A percentile compares a stretch with the other conserved stretches of the same genome.
These are phyloP conservation scores for Ichthyophthirius multifiliis DNA, from an alignment of 169 alveolate species.

Conservation along the genomic window DNA sequence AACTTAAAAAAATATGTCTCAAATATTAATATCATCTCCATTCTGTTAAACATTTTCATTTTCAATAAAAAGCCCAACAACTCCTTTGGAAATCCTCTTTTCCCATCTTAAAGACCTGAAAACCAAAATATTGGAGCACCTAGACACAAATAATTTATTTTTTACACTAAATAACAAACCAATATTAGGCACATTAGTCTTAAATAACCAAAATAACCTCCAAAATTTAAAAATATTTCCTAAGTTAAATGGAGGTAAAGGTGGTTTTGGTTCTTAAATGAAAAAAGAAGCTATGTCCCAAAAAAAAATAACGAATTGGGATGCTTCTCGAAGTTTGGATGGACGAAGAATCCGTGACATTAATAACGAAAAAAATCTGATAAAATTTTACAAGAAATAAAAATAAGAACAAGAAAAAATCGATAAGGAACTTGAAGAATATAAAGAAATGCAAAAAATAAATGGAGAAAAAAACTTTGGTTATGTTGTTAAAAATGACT, in stretches of 20 bases:
- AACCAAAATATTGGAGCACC: too few relatives aligned
- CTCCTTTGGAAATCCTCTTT: too few relatives aligned
- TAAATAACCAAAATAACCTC: too few relatives aligned
- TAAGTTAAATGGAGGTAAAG: conserved; percentile 9
- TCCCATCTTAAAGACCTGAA: too few relatives aligned
- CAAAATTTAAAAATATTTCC: too few relatives aligned
- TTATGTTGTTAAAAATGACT: background rate
- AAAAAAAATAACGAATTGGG: conserved; percentile 1
- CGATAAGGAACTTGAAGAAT: background rate
- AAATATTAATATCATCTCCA: too few relatives aligned
- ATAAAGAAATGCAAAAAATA: background rate
- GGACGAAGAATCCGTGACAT: conserved; percentile 13
- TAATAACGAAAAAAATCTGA: background rate
- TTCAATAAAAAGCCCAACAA: too few relatives aligned
- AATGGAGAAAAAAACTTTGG: background rate
- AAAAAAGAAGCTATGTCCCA: background rate
- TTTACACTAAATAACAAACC: too few relatives aligned
- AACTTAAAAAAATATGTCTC: too few relatives aligned
- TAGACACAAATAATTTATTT: too few relatives aligned
- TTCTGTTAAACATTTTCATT: too few relatives aligned
- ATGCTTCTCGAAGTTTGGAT: background rate
- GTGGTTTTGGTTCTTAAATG: conserved; percentile 22
- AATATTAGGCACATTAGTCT: too few relatives aligned
- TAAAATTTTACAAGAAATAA: background rate
- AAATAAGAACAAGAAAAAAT: background rate